Percentiles rank a stretch among this genome's conserved stretches.
These are phyloP conservation scores for Monosporozyma aerobia DNA, from an alignment of 805 yeast species.

Conservation along the genomic window DNA sequence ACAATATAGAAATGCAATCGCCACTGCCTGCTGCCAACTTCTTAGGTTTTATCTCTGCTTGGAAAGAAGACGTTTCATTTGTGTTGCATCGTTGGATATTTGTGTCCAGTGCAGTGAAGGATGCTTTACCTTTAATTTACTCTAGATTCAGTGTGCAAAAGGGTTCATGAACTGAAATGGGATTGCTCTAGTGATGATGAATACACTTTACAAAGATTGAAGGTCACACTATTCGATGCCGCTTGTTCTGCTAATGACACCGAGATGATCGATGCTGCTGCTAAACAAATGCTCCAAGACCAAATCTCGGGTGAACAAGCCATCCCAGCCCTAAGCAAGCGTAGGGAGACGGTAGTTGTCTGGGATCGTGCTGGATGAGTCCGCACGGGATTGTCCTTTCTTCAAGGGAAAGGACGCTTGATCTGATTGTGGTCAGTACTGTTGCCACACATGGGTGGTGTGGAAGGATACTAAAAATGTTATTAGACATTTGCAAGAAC, in stretches of 20 bases:
- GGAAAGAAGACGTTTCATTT: slow-evolving; percentile 50
- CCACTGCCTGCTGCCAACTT: slow-evolving; percentile 40
- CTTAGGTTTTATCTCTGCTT: slow-evolving; percentile 49
- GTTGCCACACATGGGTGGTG: slow-evolving; percentile 57
- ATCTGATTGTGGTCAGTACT: slow-evolving; percentile 44
- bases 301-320: slow-evolving; percentile 56
- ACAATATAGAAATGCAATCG: too few relatives aligned
- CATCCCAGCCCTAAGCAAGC: slow-evolving; percentile 64
- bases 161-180: slow-evolving; percentile 55
- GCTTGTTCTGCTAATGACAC: slow-evolving; percentile 47
- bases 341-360: too few relatives aligned
- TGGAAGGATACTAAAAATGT: slow-evolving; percentile 46
- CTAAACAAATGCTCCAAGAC: slow-evolving; percentile 40
- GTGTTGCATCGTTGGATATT: slow-evolving; percentile 46
- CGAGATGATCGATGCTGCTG: slow-evolving; percentile 36
- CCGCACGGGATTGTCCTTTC: too few relatives aligned
- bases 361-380: too few relatives aligned
- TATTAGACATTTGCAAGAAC: slow-evolving; percentile 49
- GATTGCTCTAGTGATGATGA: slow-evolving; percentile 44
- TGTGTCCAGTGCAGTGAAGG: slow-evolving; percentile 38
- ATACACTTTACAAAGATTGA: slow-evolving; percentile 55
- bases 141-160: slow-evolving; percentile 45
- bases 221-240: slow-evolving; percentile 49
- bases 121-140: slow-evolving; percentile 42
- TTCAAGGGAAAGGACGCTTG: too few relatives aligned